Percentiles rank a stretch among this genome's conserved stretches.
Evolutionary conservation across 768 basidiomycete species (phyloP).

Genomic region (Rhizopogon salebrosus): DNA sequence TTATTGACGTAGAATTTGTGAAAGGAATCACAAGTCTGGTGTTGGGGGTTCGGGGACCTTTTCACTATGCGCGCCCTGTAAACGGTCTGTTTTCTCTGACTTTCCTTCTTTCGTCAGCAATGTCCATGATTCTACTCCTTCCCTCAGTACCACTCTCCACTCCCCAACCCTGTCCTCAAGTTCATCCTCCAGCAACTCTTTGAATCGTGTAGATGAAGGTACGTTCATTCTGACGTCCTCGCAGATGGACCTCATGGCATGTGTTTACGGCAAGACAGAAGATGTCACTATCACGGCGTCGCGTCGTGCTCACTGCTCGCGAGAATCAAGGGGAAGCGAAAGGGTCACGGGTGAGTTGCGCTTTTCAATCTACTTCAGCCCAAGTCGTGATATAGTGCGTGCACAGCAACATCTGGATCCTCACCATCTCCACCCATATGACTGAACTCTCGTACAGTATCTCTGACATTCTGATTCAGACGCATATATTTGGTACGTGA

Average conservation of each 20-base stretch:
- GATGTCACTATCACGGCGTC: conserved; percentile 67
- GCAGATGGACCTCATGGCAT: conserved; percentile 15
- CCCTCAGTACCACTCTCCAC: conserved; percentile 27
- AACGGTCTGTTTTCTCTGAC: no score
- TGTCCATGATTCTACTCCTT: conserved; percentile 21
- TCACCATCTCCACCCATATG: conserved; percentile 80
- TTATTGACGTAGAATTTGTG: no score
- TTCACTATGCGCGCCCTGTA: no score
- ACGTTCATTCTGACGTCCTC: conserved; percentile 13
- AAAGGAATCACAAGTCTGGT: no score
- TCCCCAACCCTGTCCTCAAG: conserved; percentile 18
- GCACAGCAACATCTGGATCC: conserved; percentile 63
- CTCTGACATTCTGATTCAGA: conserved; percentile 88
- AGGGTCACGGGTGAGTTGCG: conserved; percentile 63
- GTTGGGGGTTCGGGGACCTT: no score
- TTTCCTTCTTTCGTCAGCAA: not conserved
- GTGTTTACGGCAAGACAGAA: conserved; percentile 43
- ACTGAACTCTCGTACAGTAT: conserved; percentile 84
- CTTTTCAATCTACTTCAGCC: conserved; percentile 6
- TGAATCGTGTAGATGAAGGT: conserved; percentile 65
- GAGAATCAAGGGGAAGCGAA: conserved; percentile 46
- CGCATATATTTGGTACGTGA: conserved; percentile 76
- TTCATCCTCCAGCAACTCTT: conserved; percentile 49
- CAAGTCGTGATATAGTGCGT: conserved; percentile 18
- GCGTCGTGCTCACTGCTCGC: conserved; percentile 36